Evolutionary conservation across 352 stramenopile species (phyloP), one percentile per base, ranked within the genome.

Genomic region (Globisporangium middletonii): DNA sequence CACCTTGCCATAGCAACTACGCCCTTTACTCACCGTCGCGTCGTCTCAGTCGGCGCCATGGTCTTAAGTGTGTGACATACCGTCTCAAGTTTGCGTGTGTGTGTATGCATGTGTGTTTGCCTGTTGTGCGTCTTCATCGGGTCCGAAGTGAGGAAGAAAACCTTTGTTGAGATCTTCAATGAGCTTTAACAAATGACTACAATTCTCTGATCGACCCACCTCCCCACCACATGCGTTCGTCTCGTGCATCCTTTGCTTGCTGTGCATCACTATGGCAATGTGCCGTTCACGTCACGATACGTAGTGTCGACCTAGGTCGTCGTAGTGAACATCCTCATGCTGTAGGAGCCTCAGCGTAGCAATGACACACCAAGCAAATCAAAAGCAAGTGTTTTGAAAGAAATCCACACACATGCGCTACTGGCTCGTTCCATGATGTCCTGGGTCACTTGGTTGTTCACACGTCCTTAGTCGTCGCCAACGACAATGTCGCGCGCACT

Each of bases 121-220:
- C 23, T 23, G 23, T 23, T 23, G 27, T 62, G 19, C 48, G 16
- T 19, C 30, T 49, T 4, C 13, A 57, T 16, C 16, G 42, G 53
- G 56, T 77, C 86, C 75, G 80, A 89, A 69, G 68, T 91, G 80
- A 89, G 69, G 80, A 88, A 85, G 59, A 80, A 80, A 69, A 74
- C 68, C 51, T 76, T 83, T 78, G 74, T 86, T 69, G 78, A 88
- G 77, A 79, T 77, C 62, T 67, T 81, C 72, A 58, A 88, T 75
- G 80, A 91, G n/a, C 59, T 71, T 38, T 51, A 60, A 79, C 75
- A 76, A 89, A 82, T 67, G 81, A 91, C 81, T 91, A 91, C 81
- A 91, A 91, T 91, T 91, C 81, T 91, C 81, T 89, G 81, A 91
- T 91, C 81, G 79, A 89, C 87, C 59, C 62, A 11, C 56, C 46